Percentiles rank a stretch among this genome's conserved stretches.
phyloP scores from a whole-genome alignment of 208 protist genomes.

The Leishmania turanica region DNA sequence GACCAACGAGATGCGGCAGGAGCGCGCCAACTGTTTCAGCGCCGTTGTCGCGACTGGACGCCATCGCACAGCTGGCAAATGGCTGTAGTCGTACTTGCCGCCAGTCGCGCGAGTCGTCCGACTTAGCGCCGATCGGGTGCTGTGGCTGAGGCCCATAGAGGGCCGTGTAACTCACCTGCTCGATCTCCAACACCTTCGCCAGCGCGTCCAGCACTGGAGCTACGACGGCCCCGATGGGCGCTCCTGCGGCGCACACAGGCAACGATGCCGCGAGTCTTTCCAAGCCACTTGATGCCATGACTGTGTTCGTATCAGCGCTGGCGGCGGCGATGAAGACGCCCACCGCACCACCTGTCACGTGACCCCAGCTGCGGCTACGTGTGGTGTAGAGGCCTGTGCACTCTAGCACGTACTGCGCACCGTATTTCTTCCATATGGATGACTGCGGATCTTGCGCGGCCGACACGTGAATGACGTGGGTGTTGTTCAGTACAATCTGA shows the following conservation, averaged over 20 bases:
- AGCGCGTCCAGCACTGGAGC: slow-evolving; percentile 96
- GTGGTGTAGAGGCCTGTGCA: slow-evolving; percentile 98
- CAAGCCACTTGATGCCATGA: slow-evolving; percentile 97
- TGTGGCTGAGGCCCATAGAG: slow-evolving; percentile 95
- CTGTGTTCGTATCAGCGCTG: slow-evolving; percentile 92
- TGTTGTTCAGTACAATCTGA: slow-evolving; percentile 52
- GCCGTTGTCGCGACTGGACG: slow-evolving; percentile 95
- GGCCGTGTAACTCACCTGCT: slow-evolving; percentile 98
- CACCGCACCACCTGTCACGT: slow-evolving; percentile 95
- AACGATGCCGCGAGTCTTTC: slow-evolving; percentile 55
- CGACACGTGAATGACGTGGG: slow-evolving; percentile 29
- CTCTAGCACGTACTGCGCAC: slow-evolving; percentile 97
- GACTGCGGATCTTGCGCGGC: slow-evolving; percentile 75
- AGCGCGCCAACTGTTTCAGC: slow-evolving; percentile 96
- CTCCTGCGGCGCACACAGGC: slow-evolving; percentile 96
- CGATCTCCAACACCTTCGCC: slow-evolving; percentile 94
- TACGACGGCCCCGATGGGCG: slow-evolving; percentile 99
- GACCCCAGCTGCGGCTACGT: slow-evolving; percentile 84
- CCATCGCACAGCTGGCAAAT: slow-evolving; percentile 91
- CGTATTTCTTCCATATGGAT: slow-evolving; percentile 91
- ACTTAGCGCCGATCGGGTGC: slow-evolving; percentile 96
- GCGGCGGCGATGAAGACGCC: slow-evolving; percentile 98
- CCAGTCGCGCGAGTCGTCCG: slow-evolving; percentile 94
- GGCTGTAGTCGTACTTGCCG: slow-evolving; percentile 86
- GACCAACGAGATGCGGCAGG: slow-evolving; percentile 75